Conservation (phyloP, 2,329 filamentous ascomycete genomes). For the Colletotrichum australisinense region DNA sequence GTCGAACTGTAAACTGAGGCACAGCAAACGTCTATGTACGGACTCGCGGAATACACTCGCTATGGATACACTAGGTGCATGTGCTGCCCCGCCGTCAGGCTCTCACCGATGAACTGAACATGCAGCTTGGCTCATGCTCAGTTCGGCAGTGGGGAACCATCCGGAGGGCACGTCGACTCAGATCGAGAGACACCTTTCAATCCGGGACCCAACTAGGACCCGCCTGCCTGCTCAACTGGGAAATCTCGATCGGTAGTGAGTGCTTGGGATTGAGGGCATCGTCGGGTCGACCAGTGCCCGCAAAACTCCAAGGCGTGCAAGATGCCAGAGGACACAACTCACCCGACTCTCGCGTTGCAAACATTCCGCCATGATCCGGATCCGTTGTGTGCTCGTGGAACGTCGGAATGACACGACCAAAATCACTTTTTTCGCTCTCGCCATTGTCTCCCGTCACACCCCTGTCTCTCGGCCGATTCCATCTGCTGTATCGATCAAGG, state of each 20-base stretch:
- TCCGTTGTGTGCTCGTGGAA: neutral
- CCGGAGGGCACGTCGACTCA: neutral
- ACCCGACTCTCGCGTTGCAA: neutral
- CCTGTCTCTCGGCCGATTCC: constrained; percentile 6
- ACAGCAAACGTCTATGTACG: neutral
- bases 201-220: neutral
- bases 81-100: neutral
- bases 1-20: neutral
- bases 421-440: neutral
- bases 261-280: constrained; percentile 16
- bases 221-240: neutral
- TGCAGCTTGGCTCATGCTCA: neutral
- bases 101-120: constrained; percentile 8
- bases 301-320: neutral
- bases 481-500: neutral
- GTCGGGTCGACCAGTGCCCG: neutral
- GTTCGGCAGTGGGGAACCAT: neutral
- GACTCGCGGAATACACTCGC: no score
- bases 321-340: neutral
- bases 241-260: neutral
- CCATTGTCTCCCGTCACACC: neutral
- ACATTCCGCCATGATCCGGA: neutral
- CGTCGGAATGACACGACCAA: neutral
- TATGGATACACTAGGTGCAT: neutral
- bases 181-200: neutral